Base-by-base conservation (phyloP, 768 basidiomycete species). In the Pleurotus platypus region DNA sequence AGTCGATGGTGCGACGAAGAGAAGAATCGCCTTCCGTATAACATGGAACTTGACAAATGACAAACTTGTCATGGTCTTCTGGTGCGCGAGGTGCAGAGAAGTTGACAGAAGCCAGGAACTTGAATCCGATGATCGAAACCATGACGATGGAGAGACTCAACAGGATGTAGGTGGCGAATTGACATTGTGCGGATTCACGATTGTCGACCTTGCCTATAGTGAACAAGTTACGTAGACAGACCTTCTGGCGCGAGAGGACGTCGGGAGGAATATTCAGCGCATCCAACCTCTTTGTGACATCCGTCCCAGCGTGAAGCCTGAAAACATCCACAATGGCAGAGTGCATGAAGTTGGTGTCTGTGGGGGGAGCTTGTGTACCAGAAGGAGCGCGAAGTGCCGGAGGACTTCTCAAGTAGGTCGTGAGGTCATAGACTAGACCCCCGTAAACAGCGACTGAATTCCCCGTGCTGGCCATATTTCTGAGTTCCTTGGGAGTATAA, bases 11-110 rank as follows among this genome's bases (percentile, higher is more conserved):
- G 63, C 78, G 79, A 49, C 90, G 81, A 50, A 98, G 77, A 4
- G 93, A 97, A 12, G 76, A 69, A 60, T 94, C 90, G 61, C 94
- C 96, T 78, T 98, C 96, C 2, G 96, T 98, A 69, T 98, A 98
- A 81, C 96, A 98, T 26, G 96, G 96, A 0, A 98, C 94, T 67
- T 98, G 96, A 69, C 95, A 98, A 64, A 96, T 92, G 61, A 97
- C 90, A 63, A 97, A 96, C 73, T 97, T 96, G 77, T 97, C 94
- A 67, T 94, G 93, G 64, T 94, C 90, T 72, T 96, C 94, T 0
- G 94, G 94, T 5, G 90, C 89, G 57, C 92, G 84, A 15, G 84
- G 70, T 2, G 87, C 74, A 47, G 84, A 83, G 67, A 97, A 92
- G 71, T 92, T 89, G 69, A 96, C 78, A 0, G 92, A 93, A 1